phyloP scores from a whole-genome alignment of 495 filamentous ascomycete species.

The Penicillium mononematosum region DNA sequence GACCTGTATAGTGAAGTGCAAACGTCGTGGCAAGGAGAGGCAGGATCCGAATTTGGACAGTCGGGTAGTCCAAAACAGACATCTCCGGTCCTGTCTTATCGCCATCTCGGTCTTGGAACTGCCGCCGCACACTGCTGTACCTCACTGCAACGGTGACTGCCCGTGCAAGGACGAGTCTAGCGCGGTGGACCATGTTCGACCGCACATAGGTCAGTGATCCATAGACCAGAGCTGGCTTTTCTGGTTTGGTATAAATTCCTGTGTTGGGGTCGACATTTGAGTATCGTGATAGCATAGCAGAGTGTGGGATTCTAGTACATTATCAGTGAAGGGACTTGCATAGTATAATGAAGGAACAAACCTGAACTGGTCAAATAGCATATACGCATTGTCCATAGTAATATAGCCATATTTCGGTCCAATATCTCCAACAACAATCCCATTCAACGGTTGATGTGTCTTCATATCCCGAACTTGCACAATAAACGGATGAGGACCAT shows the following conservation, averaged over 20 bases:
- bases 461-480: conserved; percentile 48
- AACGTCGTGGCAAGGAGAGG: conserved; percentile 49
- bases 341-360: background rate
- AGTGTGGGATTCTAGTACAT: conserved; percentile 38
- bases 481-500: conserved; percentile 51
- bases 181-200: conserved; percentile 48
- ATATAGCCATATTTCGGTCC: conserved; percentile 50
- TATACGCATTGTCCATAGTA: conserved; percentile 52
- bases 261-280: conserved; percentile 42
- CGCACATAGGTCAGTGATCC: conserved; percentile 48
- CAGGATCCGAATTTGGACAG: conserved; percentile 49
- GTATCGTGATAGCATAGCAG: conserved; percentile 47
- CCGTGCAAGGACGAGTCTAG: conserved; percentile 45
- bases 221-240: conserved; percentile 44
- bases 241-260: conserved; percentile 38
- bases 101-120: conserved; percentile 48
- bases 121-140: conserved; percentile 43
- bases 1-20: conserved; percentile 50
- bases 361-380: conserved; percentile 48
- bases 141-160: conserved; percentile 49
- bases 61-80: conserved; percentile 49
- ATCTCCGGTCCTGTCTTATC: conserved; percentile 36
- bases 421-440: conserved; percentile 50
- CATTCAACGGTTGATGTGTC: conserved; percentile 41
- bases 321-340: background rate